Evolutionary conservation across 257 asterid genomes (phyloP).

Genomic region (Forsythia suspensa): DNA sequence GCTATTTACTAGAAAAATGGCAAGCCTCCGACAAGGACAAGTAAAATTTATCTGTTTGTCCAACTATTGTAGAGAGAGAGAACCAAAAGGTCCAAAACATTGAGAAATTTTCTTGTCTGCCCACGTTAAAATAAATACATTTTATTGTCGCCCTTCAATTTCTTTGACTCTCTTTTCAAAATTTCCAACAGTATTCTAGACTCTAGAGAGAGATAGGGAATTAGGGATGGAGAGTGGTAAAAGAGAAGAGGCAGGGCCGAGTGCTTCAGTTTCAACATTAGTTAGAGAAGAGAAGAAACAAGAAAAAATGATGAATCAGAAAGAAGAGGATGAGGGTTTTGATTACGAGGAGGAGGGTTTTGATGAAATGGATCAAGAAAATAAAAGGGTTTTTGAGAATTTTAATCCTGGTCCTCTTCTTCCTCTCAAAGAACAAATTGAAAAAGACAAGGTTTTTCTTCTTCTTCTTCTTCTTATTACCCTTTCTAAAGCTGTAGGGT

Average conservation of each 20-base stretch:
- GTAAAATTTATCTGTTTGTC: constrained; percentile 14
- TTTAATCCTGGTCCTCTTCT: constrained; percentile 78
- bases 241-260: constrained; percentile 50
- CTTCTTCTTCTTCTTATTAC: neutral
- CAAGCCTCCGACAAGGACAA: constrained; percentile 23
- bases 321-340: constrained; percentile 3
- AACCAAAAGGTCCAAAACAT: neutral
- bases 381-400: constrained; percentile 27
- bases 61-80: neutral
- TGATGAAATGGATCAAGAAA: constrained; percentile 30
- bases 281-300: constrained; percentile 28
- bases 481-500: neutral
- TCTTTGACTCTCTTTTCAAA: constrained; percentile 9
- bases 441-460: constrained; percentile 61
- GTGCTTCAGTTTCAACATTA: neutral
- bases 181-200: neutral
- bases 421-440: constrained; percentile 80
- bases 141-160: constrained; percentile 13
- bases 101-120: constrained; percentile 24
- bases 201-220: constrained; percentile 3
- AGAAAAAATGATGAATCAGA: neutral
- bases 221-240: constrained; percentile 38
- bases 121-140: neutral
- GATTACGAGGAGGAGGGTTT: constrained; percentile 14
- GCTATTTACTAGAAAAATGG: neutral